Base-by-base conservation (phyloP, 805 yeast genomes). In the Cyberlindnera euphorbiiphila region DNA sequence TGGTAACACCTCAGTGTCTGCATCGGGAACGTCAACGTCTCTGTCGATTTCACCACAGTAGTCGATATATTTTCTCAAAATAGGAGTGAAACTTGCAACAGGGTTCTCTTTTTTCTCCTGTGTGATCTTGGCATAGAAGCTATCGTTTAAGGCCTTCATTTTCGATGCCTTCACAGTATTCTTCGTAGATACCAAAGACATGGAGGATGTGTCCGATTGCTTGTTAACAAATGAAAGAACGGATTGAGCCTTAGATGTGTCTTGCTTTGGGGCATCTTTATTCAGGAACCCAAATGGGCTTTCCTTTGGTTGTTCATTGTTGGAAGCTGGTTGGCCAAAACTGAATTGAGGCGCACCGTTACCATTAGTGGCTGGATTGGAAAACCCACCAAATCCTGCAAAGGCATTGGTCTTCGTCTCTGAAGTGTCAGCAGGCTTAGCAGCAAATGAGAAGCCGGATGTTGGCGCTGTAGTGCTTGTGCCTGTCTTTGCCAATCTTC, bases 71-170 rank as follows among this genome's bases (percentile, higher is more conserved):
- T 79, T 81, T n/a, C 61, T 60, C 12, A 78, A 66, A 11, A 78
- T 61, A 12, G 76, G 68, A 0, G 74, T 62, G 46, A 83, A 71
- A 49, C 81, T 74, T 2, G 75, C 76, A 10, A 74, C 61, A 2
- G 80, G 71, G 43, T 74, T 72, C 6, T 62, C 57, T 1, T 46
- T 41, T 19, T 72, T 56, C 9, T 69, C 59, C 18, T 62, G 57
- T 27, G 61, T 61, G 22, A 85, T 54, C 21, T 78, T 66, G 12
- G 66, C 66, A 21, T 69, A 59, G 48, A 85, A 79, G 37, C 69
- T 75, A 9, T 71, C 69, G 55, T 84, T 84, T 53, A 85, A 64
- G 1, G 94, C 89, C 49, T 71, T 76, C 25, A 79, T 52, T 52
- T 76, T 76, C 12, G 67, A 68, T 18, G 70, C 61, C 41, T 62